Percentiles rank a stretch among this genome's conserved stretches.
These are phyloP conservation scores for Sarcocystis neurona DNA, from an alignment of 169 alveolate species.

Conservation along the genomic window DNA sequence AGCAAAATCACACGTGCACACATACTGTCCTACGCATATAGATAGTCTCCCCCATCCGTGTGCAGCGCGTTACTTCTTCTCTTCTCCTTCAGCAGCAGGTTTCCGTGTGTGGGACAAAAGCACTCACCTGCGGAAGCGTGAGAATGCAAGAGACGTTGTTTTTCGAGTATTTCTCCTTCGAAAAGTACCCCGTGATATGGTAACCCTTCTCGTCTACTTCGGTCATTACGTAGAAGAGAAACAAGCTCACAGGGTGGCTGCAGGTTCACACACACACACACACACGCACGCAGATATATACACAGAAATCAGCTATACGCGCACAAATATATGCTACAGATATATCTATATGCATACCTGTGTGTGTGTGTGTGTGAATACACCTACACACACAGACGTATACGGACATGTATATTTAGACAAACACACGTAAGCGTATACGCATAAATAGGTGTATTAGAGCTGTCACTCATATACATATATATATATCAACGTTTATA, in stretches of 20 bases:
- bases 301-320: neutral
- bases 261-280: neutral
- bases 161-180: slow-evolving; percentile 87
- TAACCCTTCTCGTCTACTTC: slow-evolving; percentile 89
- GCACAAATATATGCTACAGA: neutral
- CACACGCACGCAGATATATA: neutral
- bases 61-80: neutral
- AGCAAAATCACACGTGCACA: neutral
- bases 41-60: neutral
- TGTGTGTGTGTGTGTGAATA: too few relatives aligned
- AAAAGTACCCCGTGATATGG: slow-evolving; percentile 89
- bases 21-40: neutral
- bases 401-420: too few relatives aligned
- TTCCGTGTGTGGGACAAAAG: too few relatives aligned
- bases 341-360: slow-evolving; percentile 11
- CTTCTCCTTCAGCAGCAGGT: neutral
- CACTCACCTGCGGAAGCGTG: slow-evolving; percentile 85
- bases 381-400: too few relatives aligned
- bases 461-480: too few relatives aligned
- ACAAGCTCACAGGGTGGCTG: slow-evolving; percentile 81
- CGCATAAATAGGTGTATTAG: too few relatives aligned
- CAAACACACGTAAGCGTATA: too few relatives aligned
- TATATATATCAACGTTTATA: too few relatives aligned
- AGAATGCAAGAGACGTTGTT: slow-evolving; percentile 89
- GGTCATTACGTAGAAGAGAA: slow-evolving; percentile 93